phyloP scores from a whole-genome alignment of 768 basidiomycete species.

The Lentinula boryana region DNA sequence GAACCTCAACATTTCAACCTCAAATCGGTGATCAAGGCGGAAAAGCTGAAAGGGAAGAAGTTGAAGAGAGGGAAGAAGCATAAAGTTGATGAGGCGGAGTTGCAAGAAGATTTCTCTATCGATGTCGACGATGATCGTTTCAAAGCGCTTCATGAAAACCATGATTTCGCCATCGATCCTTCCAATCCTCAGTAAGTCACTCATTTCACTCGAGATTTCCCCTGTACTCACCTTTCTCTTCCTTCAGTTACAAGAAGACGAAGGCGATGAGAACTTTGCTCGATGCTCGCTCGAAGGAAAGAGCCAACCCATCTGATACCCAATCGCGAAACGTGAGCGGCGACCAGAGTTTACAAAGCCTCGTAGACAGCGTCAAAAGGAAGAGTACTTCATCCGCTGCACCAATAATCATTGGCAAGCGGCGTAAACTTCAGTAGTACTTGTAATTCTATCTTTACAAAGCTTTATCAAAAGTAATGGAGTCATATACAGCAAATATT shows the following conservation, averaged over 20 bases:
- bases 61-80: conserved; percentile 36
- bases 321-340: conserved; percentile 12
- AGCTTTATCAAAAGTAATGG: too few relatives aligned
- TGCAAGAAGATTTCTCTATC: conserved; percentile 77
- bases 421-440: conserved; percentile 26
- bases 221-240: conserved; percentile 5
- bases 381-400: conserved; percentile 41
- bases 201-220: background rate
- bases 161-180: conserved; percentile 93
- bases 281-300: conserved; percentile 70
- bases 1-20: conserved; percentile 84
- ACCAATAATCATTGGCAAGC: conserved; percentile 28
- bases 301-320: conserved; percentile 15
- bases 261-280: conserved; percentile 84
- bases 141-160: conserved; percentile 80
- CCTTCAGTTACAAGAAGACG: conserved; percentile 81
- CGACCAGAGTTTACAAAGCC: conserved; percentile 43
- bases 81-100: conserved; percentile 50
- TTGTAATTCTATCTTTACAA: too few relatives aligned
- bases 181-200: conserved; percentile 83
- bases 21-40: conserved; percentile 81
- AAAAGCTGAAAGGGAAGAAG: conserved; percentile 55
- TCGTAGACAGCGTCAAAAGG: conserved; percentile 87
- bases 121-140: conserved; percentile 88
- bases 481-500: background rate